A percentile compares a stretch with the other conserved stretches of the same genome.
These are phyloP conservation scores for Turritis glabra DNA, from an alignment of 345 rosid genomes.

Conservation along the genomic window DNA sequence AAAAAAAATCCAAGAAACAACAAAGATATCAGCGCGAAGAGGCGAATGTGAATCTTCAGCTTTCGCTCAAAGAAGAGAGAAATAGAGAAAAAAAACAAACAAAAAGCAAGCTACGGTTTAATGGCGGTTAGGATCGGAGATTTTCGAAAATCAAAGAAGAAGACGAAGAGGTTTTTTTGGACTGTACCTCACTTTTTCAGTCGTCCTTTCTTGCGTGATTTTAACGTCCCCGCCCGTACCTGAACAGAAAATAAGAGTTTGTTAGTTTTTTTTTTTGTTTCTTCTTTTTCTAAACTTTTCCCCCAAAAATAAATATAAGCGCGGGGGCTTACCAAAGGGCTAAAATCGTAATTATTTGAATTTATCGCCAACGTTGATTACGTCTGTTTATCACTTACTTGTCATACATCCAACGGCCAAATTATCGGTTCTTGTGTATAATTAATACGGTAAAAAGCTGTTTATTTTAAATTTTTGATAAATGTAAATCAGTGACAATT, in stretches of 20 bases:
- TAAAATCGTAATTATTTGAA: background rate
- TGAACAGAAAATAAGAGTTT: background rate
- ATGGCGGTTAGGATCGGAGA: slow-evolving; percentile 32
- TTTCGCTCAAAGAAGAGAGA: background rate
- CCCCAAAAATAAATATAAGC: background rate
- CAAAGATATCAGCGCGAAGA: background rate
- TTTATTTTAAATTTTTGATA: too few relatives aligned
- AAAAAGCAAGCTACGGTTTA: slow-evolving; percentile 3
- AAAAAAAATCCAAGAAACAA: background rate
- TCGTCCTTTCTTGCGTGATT: slow-evolving; percentile 14
- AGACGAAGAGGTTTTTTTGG: slow-evolving; percentile 21
- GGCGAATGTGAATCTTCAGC: background rate
- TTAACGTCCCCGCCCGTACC: background rate
- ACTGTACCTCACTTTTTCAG: slow-evolving; percentile 2
- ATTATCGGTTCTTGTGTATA: background rate
- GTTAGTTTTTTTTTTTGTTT: background rate
- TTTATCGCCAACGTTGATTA: background rate
- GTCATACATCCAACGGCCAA: slow-evolving; percentile 14
- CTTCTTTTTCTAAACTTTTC: background rate
- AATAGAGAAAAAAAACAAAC: background rate
- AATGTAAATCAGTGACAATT: too few relatives aligned
- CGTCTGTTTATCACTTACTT: background rate
- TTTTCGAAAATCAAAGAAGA: slow-evolving; percentile 3
- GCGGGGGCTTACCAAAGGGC: background rate
- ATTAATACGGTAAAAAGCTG: background rate